A percentile compares a stretch with the other conserved stretches of the same genome.
phyloP scores from a whole-genome alignment of 202 grass and related monocot genomes.

The Panicum hallii region DNA sequence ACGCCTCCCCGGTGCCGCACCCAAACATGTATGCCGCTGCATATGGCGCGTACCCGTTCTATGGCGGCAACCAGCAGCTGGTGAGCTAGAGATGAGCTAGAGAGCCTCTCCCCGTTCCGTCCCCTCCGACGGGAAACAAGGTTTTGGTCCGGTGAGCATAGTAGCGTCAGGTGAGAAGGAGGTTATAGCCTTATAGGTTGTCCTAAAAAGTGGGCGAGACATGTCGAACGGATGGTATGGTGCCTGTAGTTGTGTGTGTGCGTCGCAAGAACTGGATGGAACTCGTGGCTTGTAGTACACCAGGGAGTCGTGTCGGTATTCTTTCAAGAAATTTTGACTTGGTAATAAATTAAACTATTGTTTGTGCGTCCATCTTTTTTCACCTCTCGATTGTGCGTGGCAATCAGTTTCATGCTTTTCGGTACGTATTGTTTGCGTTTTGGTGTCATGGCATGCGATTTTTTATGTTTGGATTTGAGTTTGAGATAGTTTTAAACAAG shows the following conservation, averaged over 20 bases:
- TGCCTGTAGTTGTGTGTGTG: conserved; percentile 33
- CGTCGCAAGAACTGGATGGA: conserved; percentile 42
- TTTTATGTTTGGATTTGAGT: background rate
- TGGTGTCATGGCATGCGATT: background rate
- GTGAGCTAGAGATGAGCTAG: conserved; percentile 77
- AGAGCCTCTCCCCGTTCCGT: conserved; percentile 14
- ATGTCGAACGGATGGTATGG: conserved; percentile 38
- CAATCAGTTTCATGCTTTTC: background rate
- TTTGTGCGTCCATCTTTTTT: conserved; percentile 41
- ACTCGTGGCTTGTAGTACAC: conserved; percentile 52
- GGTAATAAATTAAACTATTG: conserved; percentile 60
- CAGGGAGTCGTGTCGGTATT: conserved; percentile 49
- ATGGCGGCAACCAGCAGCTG: conserved; percentile 71
- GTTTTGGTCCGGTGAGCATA: conserved; percentile 60
- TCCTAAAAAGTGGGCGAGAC: conserved; percentile 54
- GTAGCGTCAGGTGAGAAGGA: conserved; percentile 44
- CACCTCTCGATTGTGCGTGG: background rate
- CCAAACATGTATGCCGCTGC: conserved; percentile 66
- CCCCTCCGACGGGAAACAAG: conserved; percentile 57
- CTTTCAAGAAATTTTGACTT: conserved; percentile 74
- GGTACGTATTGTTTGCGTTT: background rate
- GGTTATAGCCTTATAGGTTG: conserved; percentile 42
- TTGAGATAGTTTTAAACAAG: background rate
- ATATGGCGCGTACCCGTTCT: conserved; percentile 68
- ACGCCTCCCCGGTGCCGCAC: conserved; percentile 53